These are phyloP conservation scores for Phytophthora tentaculata DNA, from an alignment of 352 stramenopile species.

Conservation along the genomic window DNA sequence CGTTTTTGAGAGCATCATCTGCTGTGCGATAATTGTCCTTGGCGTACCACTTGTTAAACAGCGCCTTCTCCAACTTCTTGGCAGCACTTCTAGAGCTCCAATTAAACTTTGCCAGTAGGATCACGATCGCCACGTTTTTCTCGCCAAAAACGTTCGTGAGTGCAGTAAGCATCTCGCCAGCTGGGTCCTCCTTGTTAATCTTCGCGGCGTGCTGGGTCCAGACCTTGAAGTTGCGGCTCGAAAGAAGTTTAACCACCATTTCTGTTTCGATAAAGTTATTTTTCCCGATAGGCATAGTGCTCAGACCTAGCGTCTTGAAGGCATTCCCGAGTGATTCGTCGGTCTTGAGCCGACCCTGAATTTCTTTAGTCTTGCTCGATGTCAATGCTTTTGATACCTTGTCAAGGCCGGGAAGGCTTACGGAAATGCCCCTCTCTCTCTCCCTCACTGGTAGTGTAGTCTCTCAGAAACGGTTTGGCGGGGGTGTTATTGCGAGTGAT, in stretches of 20 bases:
- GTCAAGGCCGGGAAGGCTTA: neutral
- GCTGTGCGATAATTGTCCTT: neutral
- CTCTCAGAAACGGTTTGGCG: constrained; percentile 1
- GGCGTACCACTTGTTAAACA: constrained; percentile 1
- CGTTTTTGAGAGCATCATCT: neutral
- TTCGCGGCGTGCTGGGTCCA: neutral
- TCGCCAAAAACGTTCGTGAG: constrained; percentile 2
- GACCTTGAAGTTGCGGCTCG: constrained; percentile 2
- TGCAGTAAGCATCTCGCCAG: neutral
- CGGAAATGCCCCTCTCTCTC: constrained; percentile 3
- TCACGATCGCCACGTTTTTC: neutral
- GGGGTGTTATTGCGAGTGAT: neutral
- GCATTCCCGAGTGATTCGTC: neutral
- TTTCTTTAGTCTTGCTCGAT: constrained; percentile 4
- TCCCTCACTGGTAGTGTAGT: neutral
- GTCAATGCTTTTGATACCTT: neutral
- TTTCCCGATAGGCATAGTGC: neutral
- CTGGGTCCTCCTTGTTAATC: too few species aligned
- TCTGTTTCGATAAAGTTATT: neutral
- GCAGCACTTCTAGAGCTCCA: neutral
- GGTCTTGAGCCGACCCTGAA: neutral
- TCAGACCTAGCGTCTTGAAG: constrained; percentile 1
- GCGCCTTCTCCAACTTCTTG: neutral
- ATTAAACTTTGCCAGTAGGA: neutral
- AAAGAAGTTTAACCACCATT: neutral